Base-by-base conservation (phyloP, 371 early-diverging fungal species). In the Mucor piriformis region DNA sequence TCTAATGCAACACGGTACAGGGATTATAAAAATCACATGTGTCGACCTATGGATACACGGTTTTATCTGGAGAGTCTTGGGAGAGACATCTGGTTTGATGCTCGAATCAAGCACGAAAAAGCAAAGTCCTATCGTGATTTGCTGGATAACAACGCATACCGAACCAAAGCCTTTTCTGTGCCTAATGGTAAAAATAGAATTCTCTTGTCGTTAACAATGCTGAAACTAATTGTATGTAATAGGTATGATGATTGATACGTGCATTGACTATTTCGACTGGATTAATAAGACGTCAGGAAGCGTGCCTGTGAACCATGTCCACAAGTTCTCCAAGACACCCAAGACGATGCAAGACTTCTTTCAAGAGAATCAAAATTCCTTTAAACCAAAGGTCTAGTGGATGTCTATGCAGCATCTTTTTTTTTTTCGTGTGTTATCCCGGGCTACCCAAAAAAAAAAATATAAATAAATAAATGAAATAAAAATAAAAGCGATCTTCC, bases 231-330 rank as follows among this genome's bases (percentile, higher is more conserved):
- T 15, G 7, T 16, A 40, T n/a, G 4, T 0, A 20, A 37, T 60
- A 78, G 78, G 50, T 18, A 57, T 57, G 2, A 70, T 70, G 29
- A 70, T 67, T 18, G 63, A 71, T 32, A 62, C 66, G 2, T 66
- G 59, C 33, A n/a, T 74, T 3, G 73, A 78, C 21, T 78, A 78
- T 34, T 78, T 78, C 65, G 78, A 78, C 16, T 78, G 75, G 71
- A 59, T 73, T 0, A 61, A 49, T 49, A 61, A 66, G 44, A 69
- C 67, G 3, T 37, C 56, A 8, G 64, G 73, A 43, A 78, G 78
- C 46, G 55, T 74, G 6, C 63, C 56, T 20, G 66, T 70, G 33
- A 64, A 71, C 0, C 71, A 74, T 59, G 65, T 15, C 29, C 46
- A 37, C 1, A 3, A 18, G 11, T 67, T 78, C 15, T 60, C 63